phyloP scores from a whole-genome alignment of 176 grass and related monocot species.

The Carex kokanica region DNA sequence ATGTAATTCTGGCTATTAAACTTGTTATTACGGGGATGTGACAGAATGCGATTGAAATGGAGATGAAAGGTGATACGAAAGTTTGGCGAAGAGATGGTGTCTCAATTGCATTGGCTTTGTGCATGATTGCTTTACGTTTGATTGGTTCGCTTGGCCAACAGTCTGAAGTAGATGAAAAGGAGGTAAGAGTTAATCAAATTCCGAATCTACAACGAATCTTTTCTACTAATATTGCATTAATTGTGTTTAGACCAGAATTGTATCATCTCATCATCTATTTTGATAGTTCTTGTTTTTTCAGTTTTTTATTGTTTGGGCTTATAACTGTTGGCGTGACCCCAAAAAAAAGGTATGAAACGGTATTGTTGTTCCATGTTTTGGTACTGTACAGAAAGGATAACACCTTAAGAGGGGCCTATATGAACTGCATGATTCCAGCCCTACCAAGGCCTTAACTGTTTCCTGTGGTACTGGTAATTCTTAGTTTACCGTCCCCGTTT shows the following conservation, averaged over 20 bases:
- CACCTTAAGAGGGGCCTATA: too few relatives aligned
- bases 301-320: neutral
- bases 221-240: neutral
- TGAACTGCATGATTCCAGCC: too few relatives aligned
- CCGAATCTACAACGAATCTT: neutral
- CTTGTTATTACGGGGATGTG: neutral
- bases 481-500: too few relatives aligned
- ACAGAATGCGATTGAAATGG: neutral
- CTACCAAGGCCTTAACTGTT: too few relatives aligned
- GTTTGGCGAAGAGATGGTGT: slow-evolving; percentile 18
- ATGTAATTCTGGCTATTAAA: neutral
- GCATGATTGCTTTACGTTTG: neutral
- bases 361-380: too few relatives aligned
- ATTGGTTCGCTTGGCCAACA: neutral
- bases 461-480: too few relatives aligned
- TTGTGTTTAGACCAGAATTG: neutral
- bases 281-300: neutral
- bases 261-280: neutral
- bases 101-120: neutral
- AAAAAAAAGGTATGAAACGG: neutral
- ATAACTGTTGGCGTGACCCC: neutral
- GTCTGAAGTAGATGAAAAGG: neutral
- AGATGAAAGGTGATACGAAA: neutral
- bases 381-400: too few relatives aligned
- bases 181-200: neutral